phyloP scores from a whole-genome alignment of 192 early-diverging fungal species.

The Coemansia sp. region DNA sequence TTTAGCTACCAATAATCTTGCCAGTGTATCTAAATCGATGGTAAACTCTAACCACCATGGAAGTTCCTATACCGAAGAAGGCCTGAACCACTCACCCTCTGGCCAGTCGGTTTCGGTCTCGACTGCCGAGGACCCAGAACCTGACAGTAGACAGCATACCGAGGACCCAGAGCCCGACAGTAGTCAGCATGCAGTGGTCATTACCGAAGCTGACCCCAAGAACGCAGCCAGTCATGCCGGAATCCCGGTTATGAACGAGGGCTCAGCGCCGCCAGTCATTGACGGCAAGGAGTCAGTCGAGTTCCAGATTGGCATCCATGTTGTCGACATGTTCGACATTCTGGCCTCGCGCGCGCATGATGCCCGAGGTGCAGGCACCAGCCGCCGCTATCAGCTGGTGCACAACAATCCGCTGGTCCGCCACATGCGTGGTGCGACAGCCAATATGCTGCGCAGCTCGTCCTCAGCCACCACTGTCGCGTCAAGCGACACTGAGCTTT shows the following conservation, averaged over 20 bases:
- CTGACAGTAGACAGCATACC: conserved; percentile 1
- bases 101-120: conserved; percentile 2
- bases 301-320: conserved; percentile 61
- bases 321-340: conserved; percentile 82
- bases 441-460: conserved; percentile 42
- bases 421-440: conserved; percentile 42
- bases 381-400: conserved; percentile 43
- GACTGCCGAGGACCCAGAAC: conserved; percentile 4
- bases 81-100: conserved; percentile 21
- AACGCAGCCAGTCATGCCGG: not conserved
- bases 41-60: conserved; percentile 39
- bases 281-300: conserved; percentile 67
- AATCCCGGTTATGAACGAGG: conserved; percentile 19
- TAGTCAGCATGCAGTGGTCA: not conserved
- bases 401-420: conserved; percentile 47
- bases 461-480: conserved; percentile 35
- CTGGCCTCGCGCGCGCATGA: conserved; percentile 36
- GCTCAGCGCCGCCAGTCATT: conserved; percentile 17
- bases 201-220: not conserved
- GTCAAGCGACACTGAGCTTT: conserved; percentile 16
- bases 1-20: conserved; percentile 1
- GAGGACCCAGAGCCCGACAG: conserved; percentile 12
- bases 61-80: conserved; percentile 48
- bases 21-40: conserved; percentile 22
- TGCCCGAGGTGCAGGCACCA: conserved; percentile 5